These are phyloP conservation scores for Gardenia jasminoides DNA, from an alignment of 257 asterid genomes.

Conservation along the genomic window DNA sequence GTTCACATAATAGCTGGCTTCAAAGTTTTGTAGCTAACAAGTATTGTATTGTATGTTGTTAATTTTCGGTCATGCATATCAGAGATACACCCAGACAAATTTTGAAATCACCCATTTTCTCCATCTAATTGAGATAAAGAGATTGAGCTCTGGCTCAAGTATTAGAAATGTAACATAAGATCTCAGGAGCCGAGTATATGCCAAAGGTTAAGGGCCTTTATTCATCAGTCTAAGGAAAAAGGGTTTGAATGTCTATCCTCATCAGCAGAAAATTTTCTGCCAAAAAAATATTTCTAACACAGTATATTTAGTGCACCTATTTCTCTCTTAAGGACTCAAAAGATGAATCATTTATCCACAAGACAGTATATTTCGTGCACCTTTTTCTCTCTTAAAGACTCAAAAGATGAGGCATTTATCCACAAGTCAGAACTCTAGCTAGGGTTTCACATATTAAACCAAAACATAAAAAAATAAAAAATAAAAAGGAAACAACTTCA, in stretches of 20 bases:
- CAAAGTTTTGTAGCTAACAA: no score
- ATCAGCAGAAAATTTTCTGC: no score
- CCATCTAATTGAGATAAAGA: background rate
- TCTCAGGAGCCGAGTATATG: no score
- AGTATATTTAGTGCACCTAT: background rate
- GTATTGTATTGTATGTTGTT: no score
- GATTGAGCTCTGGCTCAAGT: no score
- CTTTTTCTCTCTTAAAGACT: background rate
- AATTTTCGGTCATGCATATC: background rate
- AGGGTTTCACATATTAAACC: constrained; percentile 7
- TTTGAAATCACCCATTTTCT: background rate
- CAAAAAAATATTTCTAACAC: no score
- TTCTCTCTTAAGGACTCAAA: background rate
- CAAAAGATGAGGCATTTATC: background rate
- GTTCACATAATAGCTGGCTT: background rate
- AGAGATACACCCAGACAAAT: background rate
- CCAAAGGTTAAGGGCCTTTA: no score
- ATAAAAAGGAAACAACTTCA: background rate
- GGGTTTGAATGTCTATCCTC: no score
- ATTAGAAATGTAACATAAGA: no score
- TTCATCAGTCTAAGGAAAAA: no score
- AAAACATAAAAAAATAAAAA: no score
- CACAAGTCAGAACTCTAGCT: background rate
- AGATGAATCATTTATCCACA: background rate
- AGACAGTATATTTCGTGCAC: background rate